A percentile compares a stretch with the other conserved stretches of the same genome.
These are phyloP conservation scores for Calvatia gigantea DNA, from an alignment of 768 basidiomycete species.

Conservation along the genomic window DNA sequence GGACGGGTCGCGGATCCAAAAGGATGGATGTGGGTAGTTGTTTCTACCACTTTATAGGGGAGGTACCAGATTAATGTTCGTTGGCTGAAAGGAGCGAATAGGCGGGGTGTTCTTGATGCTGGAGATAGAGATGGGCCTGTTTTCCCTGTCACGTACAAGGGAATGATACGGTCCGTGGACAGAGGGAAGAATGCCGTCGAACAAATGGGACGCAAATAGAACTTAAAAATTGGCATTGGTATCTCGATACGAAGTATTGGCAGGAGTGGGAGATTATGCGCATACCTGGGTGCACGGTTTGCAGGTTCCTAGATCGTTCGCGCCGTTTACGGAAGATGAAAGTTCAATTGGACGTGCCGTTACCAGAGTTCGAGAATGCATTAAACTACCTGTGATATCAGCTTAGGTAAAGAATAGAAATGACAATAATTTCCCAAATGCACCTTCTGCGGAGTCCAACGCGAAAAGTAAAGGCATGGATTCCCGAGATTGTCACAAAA, in stretches of 20 bases:
- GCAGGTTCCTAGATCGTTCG: conserved; percentile 4
- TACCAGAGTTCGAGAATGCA: conserved; percentile 5
- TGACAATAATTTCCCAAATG: conserved; percentile 1
- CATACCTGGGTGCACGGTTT: conserved; percentile 2
- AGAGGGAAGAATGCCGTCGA: background rate
- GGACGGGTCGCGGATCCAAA: conserved; percentile 5
- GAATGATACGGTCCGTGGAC: conserved; percentile 1
- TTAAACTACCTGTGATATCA: background rate
- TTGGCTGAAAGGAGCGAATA: background rate
- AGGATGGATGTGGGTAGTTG: background rate
- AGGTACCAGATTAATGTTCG: background rate
- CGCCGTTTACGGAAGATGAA: conserved; percentile 9
- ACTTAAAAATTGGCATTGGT: conserved; percentile 1
- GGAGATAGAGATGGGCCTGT: background rate
- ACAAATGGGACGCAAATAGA: background rate
- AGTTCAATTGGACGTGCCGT: conserved; percentile 10
- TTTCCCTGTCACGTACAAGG: background rate
- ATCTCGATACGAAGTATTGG: conserved; percentile 6
- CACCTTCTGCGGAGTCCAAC: conserved; percentile 19
- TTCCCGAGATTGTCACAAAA: background rate
- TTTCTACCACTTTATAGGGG: conserved; percentile 4
- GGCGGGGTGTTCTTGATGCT: background rate
- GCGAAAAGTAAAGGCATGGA: conserved; percentile 5
- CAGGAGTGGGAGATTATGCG: conserved; percentile 10
- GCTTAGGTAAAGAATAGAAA: conserved; percentile 8